These are phyloP conservation scores for Dactylellina sp. DNA, from an alignment of 2,329 filamentous ascomycete genomes.

Conservation along the genomic window DNA sequence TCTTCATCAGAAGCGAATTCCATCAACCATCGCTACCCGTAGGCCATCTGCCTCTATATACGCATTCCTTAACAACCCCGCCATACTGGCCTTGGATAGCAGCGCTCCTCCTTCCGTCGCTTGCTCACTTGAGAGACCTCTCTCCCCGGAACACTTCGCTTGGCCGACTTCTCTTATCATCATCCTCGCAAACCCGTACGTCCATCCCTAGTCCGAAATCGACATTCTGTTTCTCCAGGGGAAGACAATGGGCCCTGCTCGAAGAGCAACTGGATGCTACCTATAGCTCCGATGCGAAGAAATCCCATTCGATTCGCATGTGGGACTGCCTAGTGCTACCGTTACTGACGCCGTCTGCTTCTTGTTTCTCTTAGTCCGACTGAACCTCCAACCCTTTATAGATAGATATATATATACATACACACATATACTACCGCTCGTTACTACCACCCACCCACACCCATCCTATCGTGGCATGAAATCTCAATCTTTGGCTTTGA, in stretches of 20 bases:
- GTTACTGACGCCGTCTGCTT: constrained; percentile 27
- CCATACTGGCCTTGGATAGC: neutral
- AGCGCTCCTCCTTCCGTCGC: neutral
- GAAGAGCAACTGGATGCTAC: neutral
- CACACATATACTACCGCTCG: neutral
- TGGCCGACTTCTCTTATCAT: constrained; percentile 1
- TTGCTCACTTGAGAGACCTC: constrained; percentile 5
- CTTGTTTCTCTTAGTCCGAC: constrained; percentile 32
- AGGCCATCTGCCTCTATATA: constrained; percentile 4
- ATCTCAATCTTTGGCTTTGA: constrained; percentile 28
- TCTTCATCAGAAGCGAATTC: neutral
- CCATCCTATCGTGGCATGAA: constrained; percentile 46
- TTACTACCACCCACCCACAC: too few species aligned
- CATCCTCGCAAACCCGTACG: constrained; percentile 11
- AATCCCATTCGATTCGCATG: constrained; percentile 10
- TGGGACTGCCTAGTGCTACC: constrained; percentile 24
- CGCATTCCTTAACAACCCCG: constrained; percentile 9
- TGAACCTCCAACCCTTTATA: constrained; percentile 25
- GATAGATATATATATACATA: constrained; percentile 14
- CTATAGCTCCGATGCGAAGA: neutral
- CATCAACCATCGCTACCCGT: constrained; percentile 7
- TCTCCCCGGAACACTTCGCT: constrained; percentile 10
- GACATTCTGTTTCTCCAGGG: constrained; percentile 2
- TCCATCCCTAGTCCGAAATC: neutral
- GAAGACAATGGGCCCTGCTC: constrained; percentile 5